Conservation (phyloP, 495 filamentous ascomycete species). For the Oidiodendron maius region DNA sequence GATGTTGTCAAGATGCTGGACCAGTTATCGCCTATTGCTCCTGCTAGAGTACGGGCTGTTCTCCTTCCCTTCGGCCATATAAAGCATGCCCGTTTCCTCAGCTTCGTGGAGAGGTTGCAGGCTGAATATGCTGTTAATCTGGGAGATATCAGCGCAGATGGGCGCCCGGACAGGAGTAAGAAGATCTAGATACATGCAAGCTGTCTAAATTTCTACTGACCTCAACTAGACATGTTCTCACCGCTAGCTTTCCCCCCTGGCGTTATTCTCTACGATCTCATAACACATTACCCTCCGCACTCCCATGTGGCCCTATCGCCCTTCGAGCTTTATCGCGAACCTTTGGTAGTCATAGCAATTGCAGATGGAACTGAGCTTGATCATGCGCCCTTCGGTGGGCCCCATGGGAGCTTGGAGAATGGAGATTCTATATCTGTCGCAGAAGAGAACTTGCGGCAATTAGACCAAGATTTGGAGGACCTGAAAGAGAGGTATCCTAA, state of each 20-base stretch:
- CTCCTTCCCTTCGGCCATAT: constrained; percentile 83
- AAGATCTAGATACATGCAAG: background rate
- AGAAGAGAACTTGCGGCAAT: constrained; percentile 40
- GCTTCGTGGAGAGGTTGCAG: constrained; percentile 72
- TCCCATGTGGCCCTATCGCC: constrained; percentile 75
- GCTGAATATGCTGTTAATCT: constrained; percentile 79
- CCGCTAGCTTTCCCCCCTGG: constrained; percentile 88
- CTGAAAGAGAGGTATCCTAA: constrained; percentile 66
- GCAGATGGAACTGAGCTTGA: constrained; percentile 63
- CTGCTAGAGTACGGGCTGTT: constrained; percentile 79
- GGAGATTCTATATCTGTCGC: constrained; percentile 36
- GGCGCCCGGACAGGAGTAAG: constrained; percentile 82
- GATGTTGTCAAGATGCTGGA: constrained; percentile 69
- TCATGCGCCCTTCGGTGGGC: constrained; percentile 29
- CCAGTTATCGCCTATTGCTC: constrained; percentile 79
- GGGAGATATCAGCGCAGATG: constrained; percentile 86
- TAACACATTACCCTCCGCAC: constrained; percentile 68
- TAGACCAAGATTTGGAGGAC: constrained; percentile 63
- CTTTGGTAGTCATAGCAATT: constrained; percentile 71
- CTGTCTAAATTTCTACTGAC: constrained; percentile 9
- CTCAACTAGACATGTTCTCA: constrained; percentile 77
- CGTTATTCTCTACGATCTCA: constrained; percentile 83
- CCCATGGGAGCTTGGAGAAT: constrained; percentile 35
- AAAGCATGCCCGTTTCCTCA: constrained; percentile 70
- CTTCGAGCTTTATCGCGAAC: constrained; percentile 79